Conservation (phyloP, 371 early-diverging fungal genomes). For the Massospora cicadina region DNA sequence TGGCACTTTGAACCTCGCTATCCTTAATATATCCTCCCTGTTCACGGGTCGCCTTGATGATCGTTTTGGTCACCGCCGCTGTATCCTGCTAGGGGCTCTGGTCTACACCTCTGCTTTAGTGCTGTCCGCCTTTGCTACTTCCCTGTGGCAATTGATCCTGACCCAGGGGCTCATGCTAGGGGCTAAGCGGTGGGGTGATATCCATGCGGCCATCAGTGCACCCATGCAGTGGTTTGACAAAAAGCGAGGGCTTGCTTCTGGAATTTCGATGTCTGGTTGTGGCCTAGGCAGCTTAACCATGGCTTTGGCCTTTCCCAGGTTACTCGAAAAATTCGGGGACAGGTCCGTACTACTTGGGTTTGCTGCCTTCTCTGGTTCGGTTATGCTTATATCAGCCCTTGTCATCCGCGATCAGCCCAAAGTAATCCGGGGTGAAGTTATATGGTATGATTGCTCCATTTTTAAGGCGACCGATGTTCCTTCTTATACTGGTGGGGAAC, state of each 20-base stretch:
- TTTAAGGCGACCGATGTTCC: neutral
- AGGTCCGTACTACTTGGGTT: neutral
- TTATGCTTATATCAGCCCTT: neutral
- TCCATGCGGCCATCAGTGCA: conserved; percentile 33
- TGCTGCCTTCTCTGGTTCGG: neutral
- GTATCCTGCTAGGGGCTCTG: neutral
- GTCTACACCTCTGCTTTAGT: neutral
- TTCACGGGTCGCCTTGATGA: neutral
- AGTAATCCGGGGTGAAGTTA: neutral
- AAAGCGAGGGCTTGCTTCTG: conserved; percentile 49
- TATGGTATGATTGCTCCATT: neutral
- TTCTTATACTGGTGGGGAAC: neutral
- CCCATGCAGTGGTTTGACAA: conserved; percentile 58
- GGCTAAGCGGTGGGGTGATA: conserved; percentile 27
- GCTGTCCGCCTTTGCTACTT: neutral
- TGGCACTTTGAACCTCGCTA: neutral
- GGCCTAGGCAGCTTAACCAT: conserved; percentile 61
- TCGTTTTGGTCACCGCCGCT: neutral
- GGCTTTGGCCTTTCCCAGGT: conserved; percentile 31
- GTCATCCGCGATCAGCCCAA: neutral
- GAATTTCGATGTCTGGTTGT: conserved; percentile 52
- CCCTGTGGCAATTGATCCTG: conserved; percentile 34
- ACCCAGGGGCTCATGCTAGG: conserved; percentile 31
- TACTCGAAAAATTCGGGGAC: conserved; percentile 9
- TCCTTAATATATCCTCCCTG: neutral